Evolutionary conservation across 2,329 filamentous ascomycete species (phyloP), one percentile per base, ranked within the genome.

Genomic region (Stachybotrys elegans): DNA sequence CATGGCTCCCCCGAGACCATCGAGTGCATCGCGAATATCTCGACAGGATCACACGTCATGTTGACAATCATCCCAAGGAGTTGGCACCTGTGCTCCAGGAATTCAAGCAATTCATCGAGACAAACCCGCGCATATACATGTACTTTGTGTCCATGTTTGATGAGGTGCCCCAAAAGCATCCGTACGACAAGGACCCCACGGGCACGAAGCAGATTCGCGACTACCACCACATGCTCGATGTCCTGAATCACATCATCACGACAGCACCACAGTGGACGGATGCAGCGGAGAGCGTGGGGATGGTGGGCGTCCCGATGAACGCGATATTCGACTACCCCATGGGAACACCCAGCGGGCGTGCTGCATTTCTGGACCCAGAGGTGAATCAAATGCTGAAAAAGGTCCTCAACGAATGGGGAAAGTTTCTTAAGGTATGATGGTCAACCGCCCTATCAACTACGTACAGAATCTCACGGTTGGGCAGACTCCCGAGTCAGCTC

Each of bases 101-200:
- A 50, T 86, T 88, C 66, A 72, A 81, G 55, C 60, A 76, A 2
- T 65, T 87, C 20, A 87, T 88, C 49, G 83, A 88, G 58, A 60
- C 61, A 22, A 80, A 80, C 50, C 67, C 81, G 2, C 73, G 81
- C 19, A 66, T 88, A 21, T 83, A 79, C 66, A 81, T 87, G 72
- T 78, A 82, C 58, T 79, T 86, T 56, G 67, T 68, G 20, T 68
- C 75, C 49, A 88, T 88, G 84, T 88, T 84, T 62, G 69, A 77
- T 22, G 79, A 88, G 62, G 69, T 87, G 17, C 83, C 84, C 0
- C 57, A 59, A 23, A 81, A 79, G 59, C 65, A 71, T 16, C 76
- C 77, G 0, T 88, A 88, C 62, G 57, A 61, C 46, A 69, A 67
- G 6, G 83, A 86, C 48, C 81, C 83, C 1, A 79, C 76, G 1